Evolutionary conservation across 139 green algal genomes (phyloP).

Genomic region (Chlorella sp.): DNA sequence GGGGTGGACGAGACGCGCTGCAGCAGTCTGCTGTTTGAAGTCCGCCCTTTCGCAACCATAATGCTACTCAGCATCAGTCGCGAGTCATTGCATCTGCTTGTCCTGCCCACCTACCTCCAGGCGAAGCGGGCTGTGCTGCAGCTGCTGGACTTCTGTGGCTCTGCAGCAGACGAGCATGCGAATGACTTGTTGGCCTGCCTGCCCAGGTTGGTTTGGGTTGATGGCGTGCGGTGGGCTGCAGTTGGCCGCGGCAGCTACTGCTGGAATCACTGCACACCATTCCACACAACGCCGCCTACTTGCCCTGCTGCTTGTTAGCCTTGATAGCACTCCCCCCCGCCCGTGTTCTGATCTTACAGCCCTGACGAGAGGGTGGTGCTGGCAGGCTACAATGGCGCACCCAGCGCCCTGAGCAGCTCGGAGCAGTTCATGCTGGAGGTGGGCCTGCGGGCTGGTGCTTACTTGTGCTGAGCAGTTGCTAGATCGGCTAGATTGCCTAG

Average conservation of each 20-base stretch:
- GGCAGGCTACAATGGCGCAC: slow-evolving; percentile 18
- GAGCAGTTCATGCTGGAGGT: slow-evolving; percentile 65
- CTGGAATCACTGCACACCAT: not conserved
- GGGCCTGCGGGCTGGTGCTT: not conserved
- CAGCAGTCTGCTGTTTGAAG: too few relatives aligned
- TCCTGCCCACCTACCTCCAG: not conserved
- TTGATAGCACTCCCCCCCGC: not conserved
- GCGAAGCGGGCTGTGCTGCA: slow-evolving; percentile 1
- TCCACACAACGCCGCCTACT: not conserved
- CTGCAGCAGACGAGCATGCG: not conserved
- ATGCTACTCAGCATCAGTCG: not conserved
- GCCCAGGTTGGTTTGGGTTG: slow-evolving; percentile 8
- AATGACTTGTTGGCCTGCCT: not conserved
- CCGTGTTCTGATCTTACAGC: not conserved
- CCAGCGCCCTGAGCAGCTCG: slow-evolving; percentile 21
- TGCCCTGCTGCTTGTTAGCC: not conserved
- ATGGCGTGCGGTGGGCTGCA: not conserved
- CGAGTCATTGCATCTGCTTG: not conserved
- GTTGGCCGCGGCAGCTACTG: too few relatives aligned
- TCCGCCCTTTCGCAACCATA: too few relatives aligned
- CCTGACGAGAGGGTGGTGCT: slow-evolving; percentile 45
- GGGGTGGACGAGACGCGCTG: too few relatives aligned
- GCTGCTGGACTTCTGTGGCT: not conserved
- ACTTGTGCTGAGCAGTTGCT: too few relatives aligned
- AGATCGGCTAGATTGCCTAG: too few relatives aligned